Evolutionary conservation across 1,139 yeast species (phyloP).

Genomic region (Kluyveromyces sp.): DNA sequence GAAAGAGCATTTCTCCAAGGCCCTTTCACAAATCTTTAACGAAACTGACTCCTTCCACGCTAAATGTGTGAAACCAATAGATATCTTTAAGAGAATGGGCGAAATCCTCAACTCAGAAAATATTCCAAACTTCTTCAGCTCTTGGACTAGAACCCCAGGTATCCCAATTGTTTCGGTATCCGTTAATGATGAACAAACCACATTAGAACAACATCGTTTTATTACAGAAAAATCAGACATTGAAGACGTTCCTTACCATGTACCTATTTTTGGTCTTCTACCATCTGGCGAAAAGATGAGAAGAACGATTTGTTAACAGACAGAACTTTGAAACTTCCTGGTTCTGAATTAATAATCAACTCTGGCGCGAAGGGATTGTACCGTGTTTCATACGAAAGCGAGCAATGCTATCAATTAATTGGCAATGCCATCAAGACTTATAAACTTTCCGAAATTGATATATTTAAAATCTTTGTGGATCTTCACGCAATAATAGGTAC

Average conservation of each 20-base stretch:
- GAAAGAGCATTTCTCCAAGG: constrained; percentile 30
- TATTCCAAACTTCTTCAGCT: constrained; percentile 40
- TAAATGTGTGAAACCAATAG: constrained; percentile 44
- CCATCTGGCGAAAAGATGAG: constrained; percentile 34
- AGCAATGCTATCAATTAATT: constrained; percentile 27
- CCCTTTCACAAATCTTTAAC: constrained; percentile 39
- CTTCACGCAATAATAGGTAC: constrained; percentile 26
- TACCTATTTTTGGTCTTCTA: constrained; percentile 46
- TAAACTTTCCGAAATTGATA: constrained; percentile 21
- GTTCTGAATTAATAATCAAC: constrained; percentile 36
- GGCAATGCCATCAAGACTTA: constrained; percentile 21
- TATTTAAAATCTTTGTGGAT: constrained; percentile 29
- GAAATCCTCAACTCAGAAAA: constrained; percentile 27
- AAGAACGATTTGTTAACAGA: constrained; percentile 40
- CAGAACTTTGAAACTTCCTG: constrained; percentile 31
- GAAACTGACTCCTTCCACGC: constrained; percentile 21
- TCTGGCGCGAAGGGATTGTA: constrained; percentile 42
- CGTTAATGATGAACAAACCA: constrained; percentile 29
- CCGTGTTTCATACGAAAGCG: constrained; percentile 32
- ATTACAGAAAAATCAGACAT: constrained; percentile 15
- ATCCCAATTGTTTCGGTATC: constrained; percentile 46
- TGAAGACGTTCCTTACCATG: constrained; percentile 31
- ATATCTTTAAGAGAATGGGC: constrained; percentile 43
- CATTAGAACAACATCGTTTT: constrained; percentile 47
- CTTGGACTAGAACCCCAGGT: constrained; percentile 56